A percentile compares a stretch with the other conserved stretches of the same genome.
These are phyloP conservation scores for Boletellus ananiceps DNA, from an alignment of 768 basidiomycete genomes.

Conservation along the genomic window DNA sequence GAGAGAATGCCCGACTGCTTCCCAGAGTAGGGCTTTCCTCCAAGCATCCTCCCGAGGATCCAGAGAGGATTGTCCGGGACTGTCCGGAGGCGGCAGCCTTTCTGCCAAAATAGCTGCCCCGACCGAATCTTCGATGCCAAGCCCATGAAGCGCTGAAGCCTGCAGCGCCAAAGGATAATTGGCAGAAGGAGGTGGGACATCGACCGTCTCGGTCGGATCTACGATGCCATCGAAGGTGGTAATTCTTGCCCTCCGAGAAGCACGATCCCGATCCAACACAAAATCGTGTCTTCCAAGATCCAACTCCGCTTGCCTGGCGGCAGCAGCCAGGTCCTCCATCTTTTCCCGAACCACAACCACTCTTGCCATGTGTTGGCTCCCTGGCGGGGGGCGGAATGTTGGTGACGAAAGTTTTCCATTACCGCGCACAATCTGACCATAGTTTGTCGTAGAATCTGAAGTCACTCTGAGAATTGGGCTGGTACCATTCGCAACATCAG, in stretches of 20 bases:
- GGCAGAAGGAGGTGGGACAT: slow-evolving; percentile 66
- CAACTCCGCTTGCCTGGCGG: slow-evolving; percentile 72
- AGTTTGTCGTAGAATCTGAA: slow-evolving; percentile 55
- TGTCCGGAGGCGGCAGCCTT: slow-evolving; percentile 59
- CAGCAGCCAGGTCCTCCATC: slow-evolving; percentile 63
- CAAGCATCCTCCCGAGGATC: slow-evolving; percentile 61
- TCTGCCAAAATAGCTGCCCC: slow-evolving; percentile 76
- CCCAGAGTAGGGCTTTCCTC: slow-evolving; percentile 69
- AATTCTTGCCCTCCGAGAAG: slow-evolving; percentile 36
- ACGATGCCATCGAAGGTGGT: slow-evolving; percentile 54
- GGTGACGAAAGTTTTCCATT: slow-evolving; percentile 36
- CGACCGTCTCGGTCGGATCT: slow-evolving; percentile 82
- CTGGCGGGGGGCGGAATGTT: slow-evolving; percentile 28
- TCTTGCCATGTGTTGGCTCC: slow-evolving; percentile 44
- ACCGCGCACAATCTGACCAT: slow-evolving; percentile 38
- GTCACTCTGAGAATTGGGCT: slow-evolving; percentile 58
- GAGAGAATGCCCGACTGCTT: slow-evolving; percentile 76
- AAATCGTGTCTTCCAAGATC: slow-evolving; percentile 58
- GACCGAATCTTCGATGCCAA: slow-evolving; percentile 71
- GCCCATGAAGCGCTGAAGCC: slow-evolving; percentile 65
- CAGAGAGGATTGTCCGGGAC: slow-evolving; percentile 54
- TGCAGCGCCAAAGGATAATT: slow-evolving; percentile 72
- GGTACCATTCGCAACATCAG: slow-evolving; percentile 35
- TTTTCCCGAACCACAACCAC: slow-evolving; percentile 84
- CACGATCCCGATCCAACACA: slow-evolving; percentile 41